A percentile compares a stretch with the other conserved stretches of the same genome.
These are phyloP conservation scores for Farysia itapuensis DNA, from an alignment of 1,284 basidiomycete genomes.

Conservation along the genomic window DNA sequence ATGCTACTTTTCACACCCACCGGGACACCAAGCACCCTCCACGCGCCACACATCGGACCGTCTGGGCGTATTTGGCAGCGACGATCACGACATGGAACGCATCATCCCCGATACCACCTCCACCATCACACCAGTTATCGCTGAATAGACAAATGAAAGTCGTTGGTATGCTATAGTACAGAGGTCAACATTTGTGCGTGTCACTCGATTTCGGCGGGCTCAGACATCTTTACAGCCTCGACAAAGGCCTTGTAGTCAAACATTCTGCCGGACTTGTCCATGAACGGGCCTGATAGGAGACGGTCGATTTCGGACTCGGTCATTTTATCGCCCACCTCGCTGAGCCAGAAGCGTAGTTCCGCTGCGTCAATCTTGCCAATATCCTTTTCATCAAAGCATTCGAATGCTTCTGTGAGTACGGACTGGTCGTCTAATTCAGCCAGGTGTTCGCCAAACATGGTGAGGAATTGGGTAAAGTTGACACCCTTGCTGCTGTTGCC, in stretches of 20 bases:
- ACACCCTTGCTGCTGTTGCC: conserved; percentile 7
- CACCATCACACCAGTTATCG: no score
- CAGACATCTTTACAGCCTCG: conserved; percentile 55
- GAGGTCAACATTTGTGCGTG: no score
- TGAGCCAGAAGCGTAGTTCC: conserved; percentile 49
- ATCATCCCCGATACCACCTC: conserved; percentile 9
- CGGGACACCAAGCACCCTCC: background rate
- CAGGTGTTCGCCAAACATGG: conserved; percentile 55
- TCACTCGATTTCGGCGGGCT: conserved; percentile 50
- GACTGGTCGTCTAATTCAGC: conserved; percentile 48
- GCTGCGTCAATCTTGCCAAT: conserved; percentile 48
- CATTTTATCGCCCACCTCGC: conserved; percentile 53
- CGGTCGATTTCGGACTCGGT: conserved; percentile 48
- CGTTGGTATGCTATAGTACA: no score
- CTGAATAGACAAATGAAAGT: no score
- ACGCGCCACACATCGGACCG: conserved; percentile 4
- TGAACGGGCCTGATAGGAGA: conserved; percentile 45
- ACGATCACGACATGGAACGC: conserved; percentile 3
- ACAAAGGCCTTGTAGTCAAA: conserved; percentile 59
- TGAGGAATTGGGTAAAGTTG: conserved; percentile 57
- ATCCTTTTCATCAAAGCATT: conserved; percentile 58
- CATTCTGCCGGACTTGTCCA: conserved; percentile 47
- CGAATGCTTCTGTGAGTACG: conserved; percentile 53
- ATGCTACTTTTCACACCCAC: conserved; percentile 31
- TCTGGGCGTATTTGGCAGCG: background rate